Evolutionary conservation across 1,284 basidiomycete genomes (phyloP), one percentile per base, ranked within the genome.

Genomic region (Acaromyces ingoldii): DNA sequence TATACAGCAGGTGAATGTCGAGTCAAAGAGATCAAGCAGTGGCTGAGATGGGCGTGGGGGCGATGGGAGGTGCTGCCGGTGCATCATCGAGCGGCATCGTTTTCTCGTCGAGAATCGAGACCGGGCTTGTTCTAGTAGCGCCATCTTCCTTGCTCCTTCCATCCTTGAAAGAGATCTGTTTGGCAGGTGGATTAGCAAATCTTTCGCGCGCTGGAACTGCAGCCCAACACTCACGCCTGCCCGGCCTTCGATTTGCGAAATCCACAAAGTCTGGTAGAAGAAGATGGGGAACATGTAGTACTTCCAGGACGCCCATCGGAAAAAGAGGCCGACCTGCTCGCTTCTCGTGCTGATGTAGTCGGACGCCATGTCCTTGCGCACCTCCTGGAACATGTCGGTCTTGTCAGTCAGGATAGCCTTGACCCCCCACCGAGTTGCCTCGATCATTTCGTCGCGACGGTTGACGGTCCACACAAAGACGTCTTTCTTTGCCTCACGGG

Each of bases 391-490:
- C 3, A 81, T 82, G 65, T 82, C 82, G 4, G 90, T 90, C 54
- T 78, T 78, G 67, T 98, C 93, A 4, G 91, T 93, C 59, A 98
- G 82, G 62, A 98, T 88, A 9, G 85, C 90, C 68, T 87, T 83
- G 19, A 89, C 87, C 56, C 84, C 88, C 93, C 91, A 96, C 62
- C 90, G 81, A 17, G 87, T 86, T 56, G 89, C 90, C 82, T 96
- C 89, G 79, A 93, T 87, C 92, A 98, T 96, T 74, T 93, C 86
- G 55, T 84, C 83, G 9, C 85, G 83, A 42, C 86, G 82, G 75
- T 97, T 98, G 26, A 97, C 92, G 0, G 93, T 98, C 95, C 95
- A 98, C 10, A 92, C 89, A 82, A 91, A 67, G 41, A 96, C 69
- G 67, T 83, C 83, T 82, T 99, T 99, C 21, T 87, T 87, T 0